These are phyloP conservation scores for Paramecium sonneborni DNA, from an alignment of 73 alveolate species.

Conservation along the genomic window DNA sequence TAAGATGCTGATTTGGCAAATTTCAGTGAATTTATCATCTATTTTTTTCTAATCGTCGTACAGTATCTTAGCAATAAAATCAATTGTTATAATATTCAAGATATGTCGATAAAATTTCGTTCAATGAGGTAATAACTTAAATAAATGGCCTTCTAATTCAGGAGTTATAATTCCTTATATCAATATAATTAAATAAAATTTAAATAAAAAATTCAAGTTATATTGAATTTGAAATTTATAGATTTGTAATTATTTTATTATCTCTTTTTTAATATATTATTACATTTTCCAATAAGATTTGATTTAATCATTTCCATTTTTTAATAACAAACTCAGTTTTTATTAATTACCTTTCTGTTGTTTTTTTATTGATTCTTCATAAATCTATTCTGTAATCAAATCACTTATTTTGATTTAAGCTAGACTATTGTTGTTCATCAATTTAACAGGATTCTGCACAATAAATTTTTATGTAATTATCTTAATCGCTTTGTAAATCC, in stretches of 20 bases:
- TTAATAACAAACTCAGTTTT: not conserved
- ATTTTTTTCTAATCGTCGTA: not conserved
- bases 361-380: not conserved
- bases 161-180: too few species aligned
- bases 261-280: not conserved
- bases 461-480: not conserved
- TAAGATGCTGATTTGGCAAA: not conserved
- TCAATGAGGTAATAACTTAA: not conserved
- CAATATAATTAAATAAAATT: too few species aligned
- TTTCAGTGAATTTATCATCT: not conserved
- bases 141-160: not conserved
- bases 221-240: not conserved
- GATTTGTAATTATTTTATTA: not conserved
- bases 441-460: not conserved
- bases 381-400: not conserved
- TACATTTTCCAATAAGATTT: not conserved
- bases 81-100: not conserved
- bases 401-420: not conserved
- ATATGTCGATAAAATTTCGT: not conserved
- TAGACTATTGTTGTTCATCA: too few species aligned
- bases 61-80: not conserved
- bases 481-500: not conserved
- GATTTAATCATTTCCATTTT: not conserved
- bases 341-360: not conserved
- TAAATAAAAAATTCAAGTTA: too few species aligned